Percentiles rank a stretch among this genome's conserved stretches.
Evolutionary conservation across 805 yeast species (phyloP).

Genomic region (Scheffersomyces lignosus): DNA sequence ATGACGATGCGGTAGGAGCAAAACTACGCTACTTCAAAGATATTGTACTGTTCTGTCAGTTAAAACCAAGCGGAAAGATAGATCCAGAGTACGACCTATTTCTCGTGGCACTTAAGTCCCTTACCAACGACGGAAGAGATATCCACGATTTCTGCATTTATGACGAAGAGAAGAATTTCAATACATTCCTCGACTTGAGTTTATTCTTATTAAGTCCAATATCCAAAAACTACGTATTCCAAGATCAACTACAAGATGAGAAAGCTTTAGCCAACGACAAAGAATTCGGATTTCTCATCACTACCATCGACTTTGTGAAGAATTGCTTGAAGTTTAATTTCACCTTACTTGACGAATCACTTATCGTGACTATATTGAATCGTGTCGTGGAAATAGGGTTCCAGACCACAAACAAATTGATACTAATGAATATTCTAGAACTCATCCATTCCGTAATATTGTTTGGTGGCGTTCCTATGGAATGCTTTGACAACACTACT

Average conservation of each 20-base stretch:
- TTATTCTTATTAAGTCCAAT: constrained; percentile 1
- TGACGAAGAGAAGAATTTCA: constrained; percentile 30
- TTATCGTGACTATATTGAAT: constrained; percentile 30
- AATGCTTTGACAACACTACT: constrained; percentile 35
- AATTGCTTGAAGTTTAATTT: constrained; percentile 51
- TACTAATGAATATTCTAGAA: constrained; percentile 39
- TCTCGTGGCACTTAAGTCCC: constrained; percentile 43
- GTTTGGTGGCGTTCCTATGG: constrained; percentile 48
- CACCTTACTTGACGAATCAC: constrained; percentile 41
- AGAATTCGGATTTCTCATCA: constrained; percentile 12
- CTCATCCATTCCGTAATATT: constrained; percentile 45
- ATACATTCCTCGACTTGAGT: constrained; percentile 11
- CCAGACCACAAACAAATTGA: constrained; percentile 35
- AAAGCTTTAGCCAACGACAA: constrained; percentile 8
- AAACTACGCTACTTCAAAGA: constrained; percentile 60
- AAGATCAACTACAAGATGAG: constrained; percentile 2
- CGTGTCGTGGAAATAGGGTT: constrained; percentile 37
- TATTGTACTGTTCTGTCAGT: constrained; percentile 44
- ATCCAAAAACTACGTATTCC: constrained; percentile 1
- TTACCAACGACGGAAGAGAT: constrained; percentile 56
- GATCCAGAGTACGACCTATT: constrained; percentile 56
- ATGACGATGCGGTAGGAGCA: constrained; percentile 51
- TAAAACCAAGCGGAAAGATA: constrained; percentile 24
- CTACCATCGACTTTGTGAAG: constrained; percentile 33
- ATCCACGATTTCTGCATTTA: constrained; percentile 51